phyloP scores from a whole-genome alignment of 2,329 filamentous ascomycete species.

The Colletotrichum noveboracense region DNA sequence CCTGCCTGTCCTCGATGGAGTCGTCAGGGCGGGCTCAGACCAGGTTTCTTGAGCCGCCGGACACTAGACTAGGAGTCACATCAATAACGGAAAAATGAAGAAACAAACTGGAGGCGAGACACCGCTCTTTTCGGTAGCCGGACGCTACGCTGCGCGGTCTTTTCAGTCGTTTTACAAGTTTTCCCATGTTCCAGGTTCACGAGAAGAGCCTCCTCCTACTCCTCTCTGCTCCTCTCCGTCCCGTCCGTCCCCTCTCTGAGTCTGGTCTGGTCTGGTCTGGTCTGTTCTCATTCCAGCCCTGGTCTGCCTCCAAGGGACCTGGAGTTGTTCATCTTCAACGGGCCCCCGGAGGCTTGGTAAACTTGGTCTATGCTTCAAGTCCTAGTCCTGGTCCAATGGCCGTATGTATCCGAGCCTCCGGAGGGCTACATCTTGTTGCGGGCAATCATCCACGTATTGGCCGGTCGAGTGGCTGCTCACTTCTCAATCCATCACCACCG shows the following conservation, averaged over 20 bases:
- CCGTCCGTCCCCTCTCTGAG: background rate
- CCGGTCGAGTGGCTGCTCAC: constrained; percentile 15
- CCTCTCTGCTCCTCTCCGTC: background rate
- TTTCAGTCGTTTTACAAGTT: background rate
- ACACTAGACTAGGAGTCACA: background rate
- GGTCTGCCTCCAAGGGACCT: background rate
- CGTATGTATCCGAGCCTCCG: background rate
- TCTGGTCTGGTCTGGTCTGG: background rate
- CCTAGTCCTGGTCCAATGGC: background rate
- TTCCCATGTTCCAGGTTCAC: constrained; percentile 7
- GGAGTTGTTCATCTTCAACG: background rate
- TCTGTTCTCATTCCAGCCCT: background rate
- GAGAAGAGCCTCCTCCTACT: constrained; percentile 13
- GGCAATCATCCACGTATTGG: background rate
- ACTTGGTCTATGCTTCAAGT: constrained; percentile 12
- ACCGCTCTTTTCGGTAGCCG: constrained; percentile 11
- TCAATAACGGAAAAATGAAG: background rate
- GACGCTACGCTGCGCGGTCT: background rate
- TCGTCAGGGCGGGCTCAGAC: background rate
- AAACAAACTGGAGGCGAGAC: constrained; percentile 17
- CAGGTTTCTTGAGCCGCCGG: background rate
- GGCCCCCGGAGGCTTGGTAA: background rate
- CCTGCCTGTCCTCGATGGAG: background rate
- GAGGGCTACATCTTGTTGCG: background rate
- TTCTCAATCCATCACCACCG: constrained; percentile 17